phyloP scores from a whole-genome alignment of 2,329 filamentous ascomycete species.

The Achaetomium macrosporum region DNA sequence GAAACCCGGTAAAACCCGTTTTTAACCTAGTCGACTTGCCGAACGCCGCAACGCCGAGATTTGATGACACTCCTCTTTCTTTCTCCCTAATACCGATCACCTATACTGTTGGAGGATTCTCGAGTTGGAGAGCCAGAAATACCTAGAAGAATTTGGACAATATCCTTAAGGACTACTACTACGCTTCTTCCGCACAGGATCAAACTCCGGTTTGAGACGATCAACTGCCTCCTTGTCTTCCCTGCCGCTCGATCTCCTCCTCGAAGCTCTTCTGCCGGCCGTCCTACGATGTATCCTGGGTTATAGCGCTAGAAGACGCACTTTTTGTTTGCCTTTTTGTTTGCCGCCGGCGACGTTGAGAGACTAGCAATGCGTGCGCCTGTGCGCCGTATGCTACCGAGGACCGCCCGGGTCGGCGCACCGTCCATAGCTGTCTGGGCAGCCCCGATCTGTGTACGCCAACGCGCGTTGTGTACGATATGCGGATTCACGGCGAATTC shows the following conservation, averaged over 20 bases:
- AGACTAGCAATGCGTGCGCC: constrained; percentile 1
- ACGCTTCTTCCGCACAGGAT: too few species aligned
- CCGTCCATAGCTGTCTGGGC: constrained; percentile 4
- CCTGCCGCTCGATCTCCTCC: too few species aligned
- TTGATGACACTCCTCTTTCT: background rate
- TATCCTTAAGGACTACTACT: too few species aligned
- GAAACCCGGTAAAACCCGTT: too few species aligned
- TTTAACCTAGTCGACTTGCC: background rate
- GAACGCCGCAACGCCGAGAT: constrained; percentile 13
- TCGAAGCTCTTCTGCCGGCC: background rate
- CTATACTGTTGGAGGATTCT: too few species aligned
- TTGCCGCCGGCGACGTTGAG: background rate
- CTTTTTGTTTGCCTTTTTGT: background rate
- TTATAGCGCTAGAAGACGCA: background rate
- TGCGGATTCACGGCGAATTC: constrained; percentile 5
- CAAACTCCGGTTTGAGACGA: too few species aligned
- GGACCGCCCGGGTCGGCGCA: constrained; percentile 3
- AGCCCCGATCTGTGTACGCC: constrained; percentile 9
- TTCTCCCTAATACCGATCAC: background rate
- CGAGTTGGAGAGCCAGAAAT: too few species aligned
- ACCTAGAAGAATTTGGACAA: too few species aligned
- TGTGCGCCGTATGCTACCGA: background rate
- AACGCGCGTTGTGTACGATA: constrained; percentile 15
- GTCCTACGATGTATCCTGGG: constrained; percentile 9
- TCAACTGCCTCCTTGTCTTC: too few species aligned